phyloP scores from a whole-genome alignment of 306 rosid genomes.

The Hippophae tibetana region DNA sequence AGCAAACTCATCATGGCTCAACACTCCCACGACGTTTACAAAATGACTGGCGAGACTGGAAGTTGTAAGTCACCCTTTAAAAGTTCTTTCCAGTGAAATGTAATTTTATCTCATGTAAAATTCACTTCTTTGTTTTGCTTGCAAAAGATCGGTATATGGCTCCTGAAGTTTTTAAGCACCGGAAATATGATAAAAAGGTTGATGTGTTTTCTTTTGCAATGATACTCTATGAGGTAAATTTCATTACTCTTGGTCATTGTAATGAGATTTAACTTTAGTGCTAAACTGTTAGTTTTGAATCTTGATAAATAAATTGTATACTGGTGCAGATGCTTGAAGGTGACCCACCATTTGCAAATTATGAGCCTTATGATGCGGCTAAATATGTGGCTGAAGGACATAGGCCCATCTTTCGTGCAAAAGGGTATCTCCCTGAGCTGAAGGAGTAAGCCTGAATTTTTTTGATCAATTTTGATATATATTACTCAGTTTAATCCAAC shows the following conservation, averaged over 20 bases:
- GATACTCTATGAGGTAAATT: constrained; percentile 85
- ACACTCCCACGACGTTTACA: constrained; percentile 90
- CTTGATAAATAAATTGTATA: constrained; percentile 20
- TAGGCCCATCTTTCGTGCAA: constrained; percentile 61
- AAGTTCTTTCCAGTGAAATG: constrained; percentile 7
- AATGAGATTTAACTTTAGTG: constrained; percentile 6
- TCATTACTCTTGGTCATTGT: constrained; percentile 8
- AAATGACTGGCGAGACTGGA: constrained; percentile 99
- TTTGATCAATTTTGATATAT: not conserved
- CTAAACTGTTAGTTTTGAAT: constrained; percentile 11
- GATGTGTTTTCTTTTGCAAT: constrained; percentile 92
- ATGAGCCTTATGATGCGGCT: constrained; percentile 87
- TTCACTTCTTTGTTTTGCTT: constrained; percentile 12
- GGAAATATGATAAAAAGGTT: constrained; percentile 75
- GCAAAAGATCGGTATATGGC: no score
- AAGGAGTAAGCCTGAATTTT: constrained; percentile 50
- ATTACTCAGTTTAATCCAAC: no score
- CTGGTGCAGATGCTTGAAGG: constrained; percentile 89
- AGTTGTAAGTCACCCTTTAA: constrained; percentile 65
- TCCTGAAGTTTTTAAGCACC: constrained; percentile 80
- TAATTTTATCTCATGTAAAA: constrained; percentile 1
- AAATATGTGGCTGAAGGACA: constrained; percentile 77
- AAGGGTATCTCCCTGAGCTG: constrained; percentile 46
- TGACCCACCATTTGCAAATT: constrained; percentile 64
- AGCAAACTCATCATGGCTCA: constrained; percentile 94